phyloP scores from a whole-genome alignment of 805 yeast species.

The Candida khao-thaluensis region DNA sequence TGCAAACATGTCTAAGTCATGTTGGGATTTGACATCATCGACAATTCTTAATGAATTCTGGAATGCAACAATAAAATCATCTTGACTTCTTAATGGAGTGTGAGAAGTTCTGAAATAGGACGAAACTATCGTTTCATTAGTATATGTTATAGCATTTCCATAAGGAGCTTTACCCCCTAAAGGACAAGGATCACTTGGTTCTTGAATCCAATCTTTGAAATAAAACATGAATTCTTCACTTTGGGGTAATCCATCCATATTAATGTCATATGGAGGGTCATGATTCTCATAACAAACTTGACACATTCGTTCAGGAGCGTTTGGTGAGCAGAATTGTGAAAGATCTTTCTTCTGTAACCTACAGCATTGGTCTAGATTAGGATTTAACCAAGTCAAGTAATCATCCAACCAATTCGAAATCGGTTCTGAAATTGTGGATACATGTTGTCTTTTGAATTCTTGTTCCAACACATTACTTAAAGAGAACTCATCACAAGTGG shows the following conservation, averaged over 20 bases:
- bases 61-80: slow-evolving; percentile 80
- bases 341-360: slow-evolving; percentile 51
- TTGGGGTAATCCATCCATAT: slow-evolving; percentile 83
- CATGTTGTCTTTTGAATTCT: slow-evolving; percentile 66
- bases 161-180: slow-evolving; percentile 96
- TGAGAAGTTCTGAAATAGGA: slow-evolving; percentile 82
- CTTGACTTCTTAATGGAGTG: slow-evolving; percentile 73
- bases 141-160: slow-evolving; percentile 52
- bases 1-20: slow-evolving; percentile 65
- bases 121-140: slow-evolving; percentile 45
- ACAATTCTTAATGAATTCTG: slow-evolving; percentile 68
- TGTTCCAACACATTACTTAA: slow-evolving; percentile 79
- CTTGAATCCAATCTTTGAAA: slow-evolving; percentile 79
- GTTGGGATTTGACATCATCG: slow-evolving; percentile 48
- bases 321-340: slow-evolving; percentile 63
- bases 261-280: slow-evolving; percentile 61
- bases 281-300: slow-evolving; percentile 66
- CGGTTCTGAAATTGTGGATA: slow-evolving; percentile 75
- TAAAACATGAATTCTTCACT: slow-evolving; percentile 65
- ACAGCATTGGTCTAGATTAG: slow-evolving; percentile 84
- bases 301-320: slow-evolving; percentile 68
- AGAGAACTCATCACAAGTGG: slow-evolving; percentile 78
- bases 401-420: slow-evolving; percentile 94
- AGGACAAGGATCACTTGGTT: slow-evolving; percentile 88
- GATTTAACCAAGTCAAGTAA: slow-evolving; percentile 81